These are phyloP conservation scores for Myxozyma kluyveri DNA, from an alignment of 805 yeast species.

Conservation along the genomic window DNA sequence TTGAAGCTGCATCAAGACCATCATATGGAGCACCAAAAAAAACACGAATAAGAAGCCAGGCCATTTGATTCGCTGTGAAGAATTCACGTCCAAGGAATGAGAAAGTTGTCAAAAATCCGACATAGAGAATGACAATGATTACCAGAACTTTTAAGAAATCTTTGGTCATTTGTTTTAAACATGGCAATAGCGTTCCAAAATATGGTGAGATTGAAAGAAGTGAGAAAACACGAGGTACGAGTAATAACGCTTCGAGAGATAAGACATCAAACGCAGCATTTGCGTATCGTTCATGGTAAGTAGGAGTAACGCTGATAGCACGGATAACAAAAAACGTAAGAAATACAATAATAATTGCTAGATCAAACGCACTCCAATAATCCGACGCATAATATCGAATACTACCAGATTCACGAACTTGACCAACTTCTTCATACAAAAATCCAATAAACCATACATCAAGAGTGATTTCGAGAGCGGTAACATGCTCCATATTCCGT, in stretches of 20 bases:
- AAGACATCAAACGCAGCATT: constrained; percentile 35
- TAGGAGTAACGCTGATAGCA: constrained; percentile 15
- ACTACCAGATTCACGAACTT: constrained; percentile 36
- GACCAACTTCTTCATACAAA: constrained; percentile 83
- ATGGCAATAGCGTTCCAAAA: constrained; percentile 39
- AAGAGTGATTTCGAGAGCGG: constrained; percentile 40
- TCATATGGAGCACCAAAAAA: constrained; percentile 38
- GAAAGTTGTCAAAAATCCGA: constrained; percentile 39
- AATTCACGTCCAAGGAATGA: constrained; percentile 36
- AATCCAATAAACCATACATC: constrained; percentile 92
- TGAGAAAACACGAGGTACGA: constrained; percentile 38
- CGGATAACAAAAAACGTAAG: constrained; percentile 30
- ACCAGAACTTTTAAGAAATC: constrained; percentile 37
- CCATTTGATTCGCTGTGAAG: constrained; percentile 35
- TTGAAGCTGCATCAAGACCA: constrained; percentile 38
- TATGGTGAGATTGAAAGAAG: constrained; percentile 37
- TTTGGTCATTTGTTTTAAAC: constrained; percentile 35
- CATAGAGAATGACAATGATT: constrained; percentile 34
- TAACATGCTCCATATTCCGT: constrained; percentile 18
- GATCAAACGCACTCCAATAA: constrained; percentile 37
- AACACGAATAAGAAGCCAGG: constrained; percentile 37
- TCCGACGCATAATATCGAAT: constrained; percentile 34
- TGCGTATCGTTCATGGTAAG: constrained; percentile 17
- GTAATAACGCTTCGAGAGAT: constrained; percentile 36
- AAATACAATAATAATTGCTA: constrained; percentile 32